Evolutionary conservation across 2,329 filamentous ascomycete genomes (phyloP).

Genomic region (Plectosphaerella sp.): DNA sequence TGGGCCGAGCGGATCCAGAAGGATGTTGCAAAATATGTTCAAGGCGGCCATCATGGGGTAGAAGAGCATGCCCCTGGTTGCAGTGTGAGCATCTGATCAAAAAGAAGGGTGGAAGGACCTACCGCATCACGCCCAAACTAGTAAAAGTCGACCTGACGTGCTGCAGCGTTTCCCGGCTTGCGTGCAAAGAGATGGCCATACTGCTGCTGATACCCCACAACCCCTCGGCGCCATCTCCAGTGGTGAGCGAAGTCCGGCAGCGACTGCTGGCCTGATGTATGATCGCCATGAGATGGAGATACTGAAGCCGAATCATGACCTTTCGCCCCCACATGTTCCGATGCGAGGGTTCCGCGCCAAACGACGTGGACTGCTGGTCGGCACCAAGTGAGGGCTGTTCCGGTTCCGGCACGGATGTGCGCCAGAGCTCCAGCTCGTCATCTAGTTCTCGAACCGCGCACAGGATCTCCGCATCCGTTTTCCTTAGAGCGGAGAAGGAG

Average conservation of each 20-base stretch:
- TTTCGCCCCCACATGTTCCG: too few species aligned
- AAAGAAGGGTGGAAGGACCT: too few species aligned
- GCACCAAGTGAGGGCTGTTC: slow-evolving; percentile 41
- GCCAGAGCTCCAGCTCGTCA: slow-evolving; percentile 51
- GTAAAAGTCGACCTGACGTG: background rate
- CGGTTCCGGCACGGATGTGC: slow-evolving; percentile 37
- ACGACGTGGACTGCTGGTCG: slow-evolving; percentile 21
- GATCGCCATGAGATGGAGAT: slow-evolving; percentile 48
- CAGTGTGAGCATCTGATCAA: background rate
- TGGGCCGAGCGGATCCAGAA: slow-evolving; percentile 40
- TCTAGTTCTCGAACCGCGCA: slow-evolving; percentile 52
- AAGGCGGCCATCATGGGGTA: slow-evolving; percentile 52
- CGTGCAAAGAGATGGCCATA: slow-evolving; percentile 47
- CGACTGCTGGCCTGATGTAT: slow-evolving; percentile 52
- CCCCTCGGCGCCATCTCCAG: slow-evolving; percentile 10
- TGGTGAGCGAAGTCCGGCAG: slow-evolving; percentile 36
- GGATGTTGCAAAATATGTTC: slow-evolving; percentile 50
- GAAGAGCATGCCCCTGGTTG: slow-evolving; percentile 45
- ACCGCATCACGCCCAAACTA: too few species aligned
- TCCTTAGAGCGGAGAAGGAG: slow-evolving; percentile 39
- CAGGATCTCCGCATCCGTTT: slow-evolving; percentile 49
- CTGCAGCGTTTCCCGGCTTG: slow-evolving; percentile 46
- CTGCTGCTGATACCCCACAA: slow-evolving; percentile 43
- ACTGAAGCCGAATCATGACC: slow-evolving; percentile 37
- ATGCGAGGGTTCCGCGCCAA: too few species aligned